phyloP scores from a whole-genome alignment of 495 filamentous ascomycete species.

The Niebla homalea region DNA sequence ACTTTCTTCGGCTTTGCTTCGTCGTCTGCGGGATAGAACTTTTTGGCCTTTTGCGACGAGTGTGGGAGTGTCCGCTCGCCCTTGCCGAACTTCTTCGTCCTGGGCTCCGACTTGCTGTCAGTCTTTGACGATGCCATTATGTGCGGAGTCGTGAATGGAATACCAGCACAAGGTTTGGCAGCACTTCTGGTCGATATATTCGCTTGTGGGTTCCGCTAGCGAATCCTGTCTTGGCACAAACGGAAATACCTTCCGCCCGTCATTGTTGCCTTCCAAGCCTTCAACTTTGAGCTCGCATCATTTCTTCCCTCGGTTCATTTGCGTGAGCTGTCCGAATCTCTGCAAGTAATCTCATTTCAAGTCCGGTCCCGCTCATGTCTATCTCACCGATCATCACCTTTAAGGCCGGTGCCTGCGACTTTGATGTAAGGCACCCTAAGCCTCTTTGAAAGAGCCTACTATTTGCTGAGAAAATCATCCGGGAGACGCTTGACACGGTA shows the following conservation, averaged over 20 bases:
- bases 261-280: neutral
- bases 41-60: conserved; percentile 81
- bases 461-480: neutral
- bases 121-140: conserved; percentile 16
- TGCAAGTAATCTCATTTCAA: too few relatives aligned
- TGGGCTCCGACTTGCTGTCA: conserved; percentile 10
- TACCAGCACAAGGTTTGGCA: neutral
- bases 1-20: conserved; percentile 86
- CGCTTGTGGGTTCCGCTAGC: conserved; percentile 6
- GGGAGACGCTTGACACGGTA: neutral
- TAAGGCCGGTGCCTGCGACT: conserved; percentile 85
- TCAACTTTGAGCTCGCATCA: neutral
- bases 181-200: neutral
- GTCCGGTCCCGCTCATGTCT: conserved; percentile 42
- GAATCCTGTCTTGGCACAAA: conserved; percentile 1
- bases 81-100: conserved; percentile 95
- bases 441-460: neutral
- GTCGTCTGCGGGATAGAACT: conserved; percentile 99
- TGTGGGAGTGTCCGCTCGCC: conserved; percentile 79
- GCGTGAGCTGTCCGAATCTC: too few relatives aligned
- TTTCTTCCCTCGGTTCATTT: too few relatives aligned
- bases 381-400: conserved; percentile 82
- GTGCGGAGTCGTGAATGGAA: neutral
- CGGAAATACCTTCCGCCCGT: neutral
- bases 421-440: conserved; percentile 49